phyloP scores from a whole-genome alignment of 2,329 filamentous ascomycete species.

The Ceratocystiopsis brevicomis region DNA sequence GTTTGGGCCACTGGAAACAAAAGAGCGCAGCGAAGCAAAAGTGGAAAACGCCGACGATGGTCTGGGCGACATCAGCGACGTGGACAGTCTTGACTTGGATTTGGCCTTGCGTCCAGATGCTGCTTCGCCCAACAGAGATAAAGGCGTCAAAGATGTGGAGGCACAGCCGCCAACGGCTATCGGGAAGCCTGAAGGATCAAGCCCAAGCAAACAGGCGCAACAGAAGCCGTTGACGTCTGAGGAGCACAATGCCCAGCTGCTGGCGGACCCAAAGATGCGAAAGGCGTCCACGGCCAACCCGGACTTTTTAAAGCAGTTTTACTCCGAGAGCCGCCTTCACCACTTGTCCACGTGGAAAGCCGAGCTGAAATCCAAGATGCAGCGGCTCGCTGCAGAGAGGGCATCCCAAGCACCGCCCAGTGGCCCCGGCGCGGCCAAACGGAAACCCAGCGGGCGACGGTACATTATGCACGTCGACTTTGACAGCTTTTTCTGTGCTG shows the following conservation, averaged over 20 bases:
- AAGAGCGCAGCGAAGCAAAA: background rate
- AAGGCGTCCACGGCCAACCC: slow-evolving; percentile 87
- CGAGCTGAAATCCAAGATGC: slow-evolving; percentile 74
- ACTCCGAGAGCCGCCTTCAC: slow-evolving; percentile 84
- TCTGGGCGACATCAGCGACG: background rate
- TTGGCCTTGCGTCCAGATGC: background rate
- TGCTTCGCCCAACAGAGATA: background rate
- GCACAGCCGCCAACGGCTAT: background rate
- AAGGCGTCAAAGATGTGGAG: no score
- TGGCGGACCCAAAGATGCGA: slow-evolving; percentile 68
- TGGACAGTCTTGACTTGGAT: background rate
- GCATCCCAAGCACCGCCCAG: slow-evolving; percentile 21
- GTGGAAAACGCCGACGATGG: background rate
- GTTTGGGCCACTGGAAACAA: slow-evolving; percentile 2
- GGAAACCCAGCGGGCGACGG: slow-evolving; percentile 43
- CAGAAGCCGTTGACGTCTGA: slow-evolving; percentile 51
- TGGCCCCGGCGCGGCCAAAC: slow-evolving; percentile 21
- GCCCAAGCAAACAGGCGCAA: background rate
- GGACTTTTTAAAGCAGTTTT: slow-evolving; percentile 84
- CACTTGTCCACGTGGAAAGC: slow-evolving; percentile 95
- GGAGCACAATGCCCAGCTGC: slow-evolving; percentile 71
- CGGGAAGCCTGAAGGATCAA: background rate
- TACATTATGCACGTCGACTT: slow-evolving; percentile 96
- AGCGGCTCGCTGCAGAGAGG: slow-evolving; percentile 51
- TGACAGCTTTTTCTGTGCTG: slow-evolving; percentile 93